Evolutionary conservation across 2,329 filamentous ascomycete species (phyloP), one percentile per base, ranked within the genome.

Genomic region (Setomelanomma holmii): DNA sequence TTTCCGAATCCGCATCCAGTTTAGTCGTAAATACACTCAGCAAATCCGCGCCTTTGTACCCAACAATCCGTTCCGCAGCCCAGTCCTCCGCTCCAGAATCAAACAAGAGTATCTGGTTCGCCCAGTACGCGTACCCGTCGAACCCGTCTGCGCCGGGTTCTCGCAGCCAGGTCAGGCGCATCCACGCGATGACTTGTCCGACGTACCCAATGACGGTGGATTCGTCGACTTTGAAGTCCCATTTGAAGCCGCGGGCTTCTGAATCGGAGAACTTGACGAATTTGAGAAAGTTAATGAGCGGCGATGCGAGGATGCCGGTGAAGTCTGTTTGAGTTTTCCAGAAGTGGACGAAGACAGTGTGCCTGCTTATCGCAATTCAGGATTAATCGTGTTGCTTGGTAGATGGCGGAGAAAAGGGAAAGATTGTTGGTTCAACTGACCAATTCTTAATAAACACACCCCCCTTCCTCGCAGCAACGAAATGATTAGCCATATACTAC

Each of bases 391-490:
- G 20, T 19, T 7, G 4, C 5, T 12, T 4, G 16, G 17, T 6
- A 21, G 22, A 3, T 21, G 10, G 8, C 2, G 12, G n/a, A n/a
- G n/a, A n/a, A n/a, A n/a, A n/a, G n/a, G n/a, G n/a, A n/a, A n/a
- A n/a, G n/a, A n/a, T n/a, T n/a, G n/a, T n/a, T n/a, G n/a, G n/a
- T n/a, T n/a, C n/a, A n/a, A 58, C 49, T 78, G 72, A 77, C 78
- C 80, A 50, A 64, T 69, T 61, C 56, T 74, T 76, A 49, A 81
- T 77, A 52, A 81, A 80, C 0, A 64, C 63, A 45, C 80, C 76
- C 8, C 73, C 72, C 30, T 75, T 75, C 33, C 78, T 73, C 1
- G 73, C 63, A 2, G 76, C 76, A 11, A 81, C 71, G 53, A 81
- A 80, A 41, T 76, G 74, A 45, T 81, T 82, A 21, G 67, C 63